Percentiles rank a stretch among this genome's conserved stretches.
These are phyloP conservation scores for Alternaria sp. DNA, from an alignment of 2,329 filamentous ascomycete genomes.

Conservation along the genomic window DNA sequence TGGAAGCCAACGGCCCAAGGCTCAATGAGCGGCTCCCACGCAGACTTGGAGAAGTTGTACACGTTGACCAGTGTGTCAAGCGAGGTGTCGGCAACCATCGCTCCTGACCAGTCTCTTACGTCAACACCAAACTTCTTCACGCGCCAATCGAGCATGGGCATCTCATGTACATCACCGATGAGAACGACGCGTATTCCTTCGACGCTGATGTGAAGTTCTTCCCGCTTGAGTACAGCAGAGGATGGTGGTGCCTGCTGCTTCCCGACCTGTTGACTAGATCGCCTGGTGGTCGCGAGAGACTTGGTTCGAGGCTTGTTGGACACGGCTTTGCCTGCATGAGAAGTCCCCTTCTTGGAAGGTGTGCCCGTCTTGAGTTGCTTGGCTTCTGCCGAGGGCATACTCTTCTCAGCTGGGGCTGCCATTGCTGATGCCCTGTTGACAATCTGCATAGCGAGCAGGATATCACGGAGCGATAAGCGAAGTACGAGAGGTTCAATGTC, in stretches of 20 bases:
- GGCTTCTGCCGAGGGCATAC: constrained; percentile 58
- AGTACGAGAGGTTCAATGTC: constrained; percentile 92
- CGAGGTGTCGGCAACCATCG: constrained; percentile 84
- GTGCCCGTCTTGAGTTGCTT: constrained; percentile 63
- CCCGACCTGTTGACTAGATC: constrained; percentile 60
- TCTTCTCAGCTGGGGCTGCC: constrained; percentile 62
- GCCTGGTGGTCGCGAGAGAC: constrained; percentile 53
- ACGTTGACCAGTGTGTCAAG: constrained; percentile 95
- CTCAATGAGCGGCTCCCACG: constrained; percentile 95
- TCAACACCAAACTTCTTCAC: constrained; percentile 87
- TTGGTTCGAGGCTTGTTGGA: constrained; percentile 56
- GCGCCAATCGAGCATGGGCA: constrained; percentile 92
- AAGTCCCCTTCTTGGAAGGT: constrained; percentile 55
- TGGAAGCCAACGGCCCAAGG: constrained; percentile 96
- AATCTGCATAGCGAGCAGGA: constrained; percentile 91
- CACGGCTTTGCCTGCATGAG: constrained; percentile 53
- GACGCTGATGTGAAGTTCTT: constrained; percentile 84
- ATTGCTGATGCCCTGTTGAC: constrained; percentile 89
- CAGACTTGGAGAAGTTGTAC: constrained; percentile 98
- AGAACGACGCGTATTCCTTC: constrained; percentile 91
- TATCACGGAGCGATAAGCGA: constrained; percentile 89
- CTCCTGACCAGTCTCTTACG: constrained; percentile 89
- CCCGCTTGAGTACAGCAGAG: constrained; percentile 67
- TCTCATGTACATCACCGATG: constrained; percentile 93
- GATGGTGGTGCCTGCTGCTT: constrained; percentile 61